A percentile compares a stretch with the other conserved stretches of the same genome.
These are phyloP conservation scores for Butyriboletus pseudospeciosus DNA, from an alignment of 1,284 basidiomycete genomes.

Conservation along the genomic window DNA sequence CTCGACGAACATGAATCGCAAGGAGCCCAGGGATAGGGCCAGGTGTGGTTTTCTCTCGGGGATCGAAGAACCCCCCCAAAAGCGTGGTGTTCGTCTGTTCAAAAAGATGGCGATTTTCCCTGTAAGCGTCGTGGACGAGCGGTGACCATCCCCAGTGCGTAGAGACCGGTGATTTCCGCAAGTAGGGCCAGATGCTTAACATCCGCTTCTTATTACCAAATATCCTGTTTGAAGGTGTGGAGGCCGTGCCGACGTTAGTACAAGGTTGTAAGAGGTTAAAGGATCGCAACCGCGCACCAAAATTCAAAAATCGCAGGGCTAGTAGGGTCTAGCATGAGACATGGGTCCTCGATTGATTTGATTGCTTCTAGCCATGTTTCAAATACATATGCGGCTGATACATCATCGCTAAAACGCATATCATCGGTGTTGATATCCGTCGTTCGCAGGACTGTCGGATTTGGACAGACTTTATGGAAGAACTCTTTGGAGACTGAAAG, in stretches of 20 bases:
- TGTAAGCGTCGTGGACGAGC: constrained; percentile 35
- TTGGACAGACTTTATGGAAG: constrained; percentile 38
- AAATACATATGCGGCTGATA: constrained; percentile 24
- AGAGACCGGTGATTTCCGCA: constrained; percentile 37
- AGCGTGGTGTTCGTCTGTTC: constrained; percentile 14
- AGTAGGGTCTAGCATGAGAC: constrained; percentile 30
- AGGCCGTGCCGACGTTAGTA: background rate
- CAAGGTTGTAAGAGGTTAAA: background rate
- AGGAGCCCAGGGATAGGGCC: constrained; percentile 40
- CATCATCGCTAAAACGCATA: constrained; percentile 24
- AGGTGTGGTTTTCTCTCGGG: background rate
- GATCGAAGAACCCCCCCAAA: background rate
- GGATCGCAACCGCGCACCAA: constrained; percentile 20
- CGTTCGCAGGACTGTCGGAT: constrained; percentile 29
- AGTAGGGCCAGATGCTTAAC: constrained; percentile 35
- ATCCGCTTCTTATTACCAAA: constrained; percentile 33
- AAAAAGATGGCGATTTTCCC: constrained; percentile 33
- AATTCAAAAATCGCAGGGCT: constrained; percentile 30
- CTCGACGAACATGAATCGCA: constrained; percentile 57
- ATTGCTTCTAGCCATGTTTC: constrained; percentile 36
- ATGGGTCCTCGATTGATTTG: constrained; percentile 32
- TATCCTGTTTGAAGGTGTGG: constrained; percentile 24
- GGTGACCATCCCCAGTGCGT: constrained; percentile 40
- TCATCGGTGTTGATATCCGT: constrained; percentile 27
- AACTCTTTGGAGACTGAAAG: constrained; percentile 34